A percentile compares a stretch with the other conserved stretches of the same genome.
phyloP scores from a whole-genome alignment of 2,329 filamentous ascomycete species.

The Colletotrichum viniferum region DNA sequence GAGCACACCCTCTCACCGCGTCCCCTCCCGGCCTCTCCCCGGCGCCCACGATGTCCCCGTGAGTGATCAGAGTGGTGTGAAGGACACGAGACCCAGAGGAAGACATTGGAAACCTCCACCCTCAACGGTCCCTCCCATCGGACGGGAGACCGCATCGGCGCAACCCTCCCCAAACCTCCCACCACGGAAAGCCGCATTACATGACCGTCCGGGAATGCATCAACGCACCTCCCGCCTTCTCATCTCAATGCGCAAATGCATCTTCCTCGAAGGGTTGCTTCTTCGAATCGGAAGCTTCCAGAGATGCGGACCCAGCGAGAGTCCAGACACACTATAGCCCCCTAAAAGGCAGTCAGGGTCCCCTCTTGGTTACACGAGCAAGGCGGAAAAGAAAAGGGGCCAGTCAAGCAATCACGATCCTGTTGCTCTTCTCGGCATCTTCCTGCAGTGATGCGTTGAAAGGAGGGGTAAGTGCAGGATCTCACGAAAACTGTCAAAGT shows the following conservation, averaged over 20 bases:
- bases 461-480: constrained; percentile 12
- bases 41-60: not conserved
- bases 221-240: not conserved
- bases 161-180: not conserved
- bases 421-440: not conserved
- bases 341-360: not conserved
- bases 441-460: not conserved
- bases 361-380: not conserved
- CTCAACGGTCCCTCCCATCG: not conserved
- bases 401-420: not conserved
- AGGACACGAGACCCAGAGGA: not conserved
- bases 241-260: not conserved
- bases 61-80: not conserved
- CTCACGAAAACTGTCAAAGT: constrained; percentile 9
- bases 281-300: not conserved
- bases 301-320: not conserved
- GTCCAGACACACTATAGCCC: not conserved
- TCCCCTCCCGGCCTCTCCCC: not conserved
- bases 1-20: not conserved
- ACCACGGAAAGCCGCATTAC: not conserved
- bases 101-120: not conserved
- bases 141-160: not conserved
- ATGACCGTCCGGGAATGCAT: too few species aligned
- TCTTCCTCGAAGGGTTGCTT: not conserved
- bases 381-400: not conserved